Evolutionary conservation across 805 yeast genomes (phyloP), one percentile per base, ranked within the genome.

Genomic region (Saccharomycopsis sp.): DNA sequence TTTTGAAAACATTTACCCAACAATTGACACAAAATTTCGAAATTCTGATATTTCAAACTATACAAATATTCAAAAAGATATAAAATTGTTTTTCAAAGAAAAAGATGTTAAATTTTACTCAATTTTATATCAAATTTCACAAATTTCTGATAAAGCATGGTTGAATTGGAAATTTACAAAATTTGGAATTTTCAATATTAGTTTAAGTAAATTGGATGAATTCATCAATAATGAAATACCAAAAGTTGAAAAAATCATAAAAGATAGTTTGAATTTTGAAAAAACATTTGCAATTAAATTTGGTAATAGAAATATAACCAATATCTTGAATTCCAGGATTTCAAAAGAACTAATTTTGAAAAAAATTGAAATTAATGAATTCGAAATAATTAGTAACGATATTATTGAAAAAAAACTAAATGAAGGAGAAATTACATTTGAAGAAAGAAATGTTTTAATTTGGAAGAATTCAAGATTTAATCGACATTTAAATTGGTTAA

Each of bases 251-350:
- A 35, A 30, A 40, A 31, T 23, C 21, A 14, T 27, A 10, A 25
- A 27, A 18, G 18, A 30, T 10, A 15, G 15, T 10, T 18, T 17
- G 5, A 21, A 15, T 2, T 37, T 21, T 18, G 47, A 40, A 13
- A 28, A 26, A 15, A 12, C 28, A 21, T 45, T 45, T 45, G 46
- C 28, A 3, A 42, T 45, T 19, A 28, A 33, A 21, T 42, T 36
- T 25, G 49, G 49, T 19, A 45, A 42, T 23, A 30, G 49, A 29
- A 43, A 42, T 31, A 12, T 45, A 4, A 35, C 49, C 5, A 45
- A 45, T 20, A 30, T 39, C 15, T 21, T 44, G 4, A 29, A 28
- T n/a, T 15, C 23, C n/a, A 31, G 33, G 30, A n/a, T n/a, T n/a
- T n/a, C n/a, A n/a, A 9, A 28, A 9, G 31, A 28, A 28, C 17